Conservation (phyloP, 208 protist species). For the Leishmania mexicana region DNA sequence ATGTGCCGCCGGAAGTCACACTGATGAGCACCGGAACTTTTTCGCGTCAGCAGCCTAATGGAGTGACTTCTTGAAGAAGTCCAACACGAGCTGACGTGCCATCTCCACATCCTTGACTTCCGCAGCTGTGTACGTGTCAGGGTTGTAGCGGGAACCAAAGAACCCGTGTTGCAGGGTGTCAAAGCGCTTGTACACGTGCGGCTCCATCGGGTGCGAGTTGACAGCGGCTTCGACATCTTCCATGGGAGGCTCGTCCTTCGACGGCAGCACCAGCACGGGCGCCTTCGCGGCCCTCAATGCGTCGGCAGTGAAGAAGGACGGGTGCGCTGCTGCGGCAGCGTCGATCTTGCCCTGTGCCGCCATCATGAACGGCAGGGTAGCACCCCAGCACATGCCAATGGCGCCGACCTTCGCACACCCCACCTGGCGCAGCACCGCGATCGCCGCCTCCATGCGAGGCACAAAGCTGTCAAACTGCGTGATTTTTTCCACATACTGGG, state of each 20-base stretch:
- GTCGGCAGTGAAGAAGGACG: conserved; percentile 28
- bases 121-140: conserved; percentile 29
- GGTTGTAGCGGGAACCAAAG: conserved; percentile 48
- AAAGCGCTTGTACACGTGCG: conserved; percentile 45
- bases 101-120: conserved; percentile 32
- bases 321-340: conserved; percentile 41
- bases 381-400: conserved; percentile 71
- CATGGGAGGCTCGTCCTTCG: conserved; percentile 51
- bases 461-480: conserved; percentile 19
- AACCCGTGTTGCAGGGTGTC: conserved; percentile 55
- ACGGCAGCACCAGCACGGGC: conserved; percentile 46
- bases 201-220: conserved; percentile 22
- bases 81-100: conserved; percentile 24
- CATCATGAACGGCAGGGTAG: conserved; percentile 29
- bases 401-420: conserved; percentile 45
- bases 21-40: neutral
- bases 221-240: conserved; percentile 42
- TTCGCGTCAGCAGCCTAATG: neutral
- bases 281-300: conserved; percentile 19
- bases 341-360: conserved; percentile 32
- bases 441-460: conserved; percentile 26
- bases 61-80: conserved; percentile 45
- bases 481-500: neutral
- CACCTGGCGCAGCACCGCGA: conserved; percentile 42
- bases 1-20: neutral